Evolutionary conservation across 23 red algal species (phyloP).

Genomic region (Cyanidiococcus yangmingshanensis): DNA sequence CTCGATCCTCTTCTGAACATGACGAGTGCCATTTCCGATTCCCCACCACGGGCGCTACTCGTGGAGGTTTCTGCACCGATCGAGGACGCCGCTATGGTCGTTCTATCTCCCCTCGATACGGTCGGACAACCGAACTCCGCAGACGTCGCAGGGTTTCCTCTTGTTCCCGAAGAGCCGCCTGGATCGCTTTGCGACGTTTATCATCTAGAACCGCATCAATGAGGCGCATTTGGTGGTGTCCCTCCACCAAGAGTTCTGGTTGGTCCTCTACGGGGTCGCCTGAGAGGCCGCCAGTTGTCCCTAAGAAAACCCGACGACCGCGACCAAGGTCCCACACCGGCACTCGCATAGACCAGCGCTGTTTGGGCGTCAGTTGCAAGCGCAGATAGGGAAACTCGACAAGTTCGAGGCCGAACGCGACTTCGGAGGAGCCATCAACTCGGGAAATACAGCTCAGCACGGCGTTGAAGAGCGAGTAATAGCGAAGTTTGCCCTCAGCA

Average conservation of each 20-base stretch:
- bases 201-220: background rate
- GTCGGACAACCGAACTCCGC: background rate
- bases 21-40: too few relatives aligned
- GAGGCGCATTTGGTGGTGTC: background rate
- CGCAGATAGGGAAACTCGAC: constrained; percentile 1
- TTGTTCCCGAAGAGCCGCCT: background rate
- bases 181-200: background rate
- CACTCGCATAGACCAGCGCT: constrained; percentile 9
- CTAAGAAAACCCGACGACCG: background rate
- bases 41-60: too few relatives aligned
- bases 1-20: too few relatives aligned
- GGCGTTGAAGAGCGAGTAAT: background rate
- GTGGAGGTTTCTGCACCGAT: too few relatives aligned
- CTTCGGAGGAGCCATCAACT: background rate
- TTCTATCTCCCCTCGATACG: background rate
- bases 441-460: constrained; percentile 17
- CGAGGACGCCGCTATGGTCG: background rate
- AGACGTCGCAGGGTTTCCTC: background rate
- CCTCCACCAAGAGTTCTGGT: constrained; percentile 6
- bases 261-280: background rate
- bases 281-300: constrained; percentile 9
- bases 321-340: background rate
- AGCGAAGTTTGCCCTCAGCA: constrained; percentile 1
- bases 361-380: background rate
- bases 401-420: background rate